Percentiles rank a stretch among this genome's conserved stretches.
Evolutionary conservation across 2,329 filamentous ascomycete genomes (phyloP).

Genomic region (Tympanopsis confertula): DNA sequence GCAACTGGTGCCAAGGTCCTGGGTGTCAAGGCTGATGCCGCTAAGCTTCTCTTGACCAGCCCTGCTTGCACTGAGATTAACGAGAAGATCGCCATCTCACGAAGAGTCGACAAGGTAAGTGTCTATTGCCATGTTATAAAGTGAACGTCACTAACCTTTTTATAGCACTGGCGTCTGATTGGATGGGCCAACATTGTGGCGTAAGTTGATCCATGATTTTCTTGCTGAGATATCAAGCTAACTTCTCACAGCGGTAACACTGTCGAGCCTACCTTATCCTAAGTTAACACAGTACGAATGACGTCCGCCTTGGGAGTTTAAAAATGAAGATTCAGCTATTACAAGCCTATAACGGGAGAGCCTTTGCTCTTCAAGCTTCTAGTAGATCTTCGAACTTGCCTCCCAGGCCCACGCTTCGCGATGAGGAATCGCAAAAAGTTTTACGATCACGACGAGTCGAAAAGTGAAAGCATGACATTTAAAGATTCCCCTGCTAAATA

Average conservation of each 20-base stretch:
- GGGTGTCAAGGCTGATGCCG: constrained; percentile 93
- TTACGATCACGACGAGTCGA: too few relatives aligned
- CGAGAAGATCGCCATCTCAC: constrained; percentile 91
- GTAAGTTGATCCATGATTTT: constrained; percentile 26
- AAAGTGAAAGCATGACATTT: too few relatives aligned
- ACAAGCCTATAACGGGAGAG: too few relatives aligned
- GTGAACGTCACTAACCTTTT: too few relatives aligned
- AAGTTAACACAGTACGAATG: constrained; percentile 8
- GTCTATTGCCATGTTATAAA: too few relatives aligned
- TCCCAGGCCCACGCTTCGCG: too few relatives aligned
- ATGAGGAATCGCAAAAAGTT: too few relatives aligned
- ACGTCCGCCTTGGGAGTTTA: constrained; percentile 1
- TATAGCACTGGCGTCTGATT: constrained; percentile 93
- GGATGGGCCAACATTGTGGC: constrained; percentile 76
- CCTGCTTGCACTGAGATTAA: constrained; percentile 94
- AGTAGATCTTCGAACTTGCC: too few relatives aligned
- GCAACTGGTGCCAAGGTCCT: constrained; percentile 95
- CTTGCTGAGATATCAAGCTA: constrained; percentile 5
- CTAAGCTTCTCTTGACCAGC: constrained; percentile 83
- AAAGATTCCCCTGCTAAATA: too few relatives aligned
- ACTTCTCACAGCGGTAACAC: constrained; percentile 25
- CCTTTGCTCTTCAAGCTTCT: too few relatives aligned
- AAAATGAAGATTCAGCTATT: neutral
- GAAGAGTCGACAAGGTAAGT: constrained; percentile 99
- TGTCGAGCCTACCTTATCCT: constrained; percentile 27